phyloP scores from a whole-genome alignment of 2,329 filamentous ascomycete genomes.

The Fusarium keratoplasticum region DNA sequence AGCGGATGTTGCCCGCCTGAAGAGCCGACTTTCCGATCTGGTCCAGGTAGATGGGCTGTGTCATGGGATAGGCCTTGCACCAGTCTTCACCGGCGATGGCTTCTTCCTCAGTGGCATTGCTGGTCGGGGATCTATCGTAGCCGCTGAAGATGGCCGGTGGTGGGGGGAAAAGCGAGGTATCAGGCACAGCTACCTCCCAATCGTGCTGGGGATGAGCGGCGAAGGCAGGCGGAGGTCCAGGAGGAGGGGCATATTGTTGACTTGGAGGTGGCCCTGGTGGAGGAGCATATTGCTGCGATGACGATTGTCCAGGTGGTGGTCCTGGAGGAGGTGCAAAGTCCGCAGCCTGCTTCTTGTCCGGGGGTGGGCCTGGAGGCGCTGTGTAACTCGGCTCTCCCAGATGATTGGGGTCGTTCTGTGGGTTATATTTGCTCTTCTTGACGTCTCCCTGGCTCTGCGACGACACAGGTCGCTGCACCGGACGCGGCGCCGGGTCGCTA shows the following conservation, averaged over 20 bases:
- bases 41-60: slow-evolving; percentile 62
- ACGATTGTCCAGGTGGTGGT: slow-evolving; percentile 13
- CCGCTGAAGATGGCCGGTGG: slow-evolving; percentile 75
- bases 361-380: slow-evolving; percentile 49
- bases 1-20: slow-evolving; percentile 62
- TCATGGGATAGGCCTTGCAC: slow-evolving; percentile 72
- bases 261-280: slow-evolving; percentile 49
- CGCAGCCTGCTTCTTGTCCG: slow-evolving; percentile 29
- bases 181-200: slow-evolving; percentile 78
- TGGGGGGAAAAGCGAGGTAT: slow-evolving; percentile 78
- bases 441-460: slow-evolving; percentile 44
- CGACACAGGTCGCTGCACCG: slow-evolving; percentile 45
- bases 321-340: slow-evolving; percentile 26
- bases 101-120: slow-evolving; percentile 75
- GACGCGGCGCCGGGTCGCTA: slow-evolving; percentile 55
- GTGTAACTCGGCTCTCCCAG: slow-evolving; percentile 40
- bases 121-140: slow-evolving; percentile 73
- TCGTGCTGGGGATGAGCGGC: slow-evolving; percentile 63
- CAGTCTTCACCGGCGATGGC: slow-evolving; percentile 74
- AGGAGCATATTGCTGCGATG: slow-evolving; percentile 32
- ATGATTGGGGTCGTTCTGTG: slow-evolving; percentile 38
- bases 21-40: slow-evolving; percentile 60
- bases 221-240: slow-evolving; percentile 49
- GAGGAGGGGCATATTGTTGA: slow-evolving; percentile 46
- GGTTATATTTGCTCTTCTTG: slow-evolving; percentile 44